Conservation (phyloP, 2,329 filamentous ascomycete species). For the Tolypocladium endophyticum region DNA sequence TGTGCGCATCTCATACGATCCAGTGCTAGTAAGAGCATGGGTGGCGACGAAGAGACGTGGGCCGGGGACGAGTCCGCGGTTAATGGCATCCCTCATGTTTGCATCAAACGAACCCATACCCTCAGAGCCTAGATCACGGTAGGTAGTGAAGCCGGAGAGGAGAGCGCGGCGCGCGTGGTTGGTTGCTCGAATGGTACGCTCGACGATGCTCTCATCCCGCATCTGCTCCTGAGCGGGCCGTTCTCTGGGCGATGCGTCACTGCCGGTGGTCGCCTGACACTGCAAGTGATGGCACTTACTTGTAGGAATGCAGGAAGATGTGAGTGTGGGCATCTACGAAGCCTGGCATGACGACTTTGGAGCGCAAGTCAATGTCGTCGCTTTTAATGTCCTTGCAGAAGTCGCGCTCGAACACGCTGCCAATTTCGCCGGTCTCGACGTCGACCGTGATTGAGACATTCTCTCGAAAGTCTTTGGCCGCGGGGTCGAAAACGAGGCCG, state of each 20-base stretch:
- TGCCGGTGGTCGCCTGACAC: not conserved
- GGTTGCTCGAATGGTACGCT: conserved; percentile 42
- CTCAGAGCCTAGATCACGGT: conserved; percentile 45
- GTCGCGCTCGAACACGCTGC: not conserved
- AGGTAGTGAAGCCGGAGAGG: conserved; percentile 47
- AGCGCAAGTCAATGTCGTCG: conserved; percentile 42
- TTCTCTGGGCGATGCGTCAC: conserved; percentile 17
- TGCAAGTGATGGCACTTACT: conserved; percentile 11
- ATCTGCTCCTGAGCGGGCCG: conserved; percentile 35
- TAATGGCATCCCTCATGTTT: conserved; percentile 40
- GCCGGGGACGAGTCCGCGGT: conserved; percentile 41
- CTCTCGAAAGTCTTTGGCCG: not conserved
- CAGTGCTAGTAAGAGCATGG: conserved; percentile 31
- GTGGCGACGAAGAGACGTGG: conserved; percentile 46
- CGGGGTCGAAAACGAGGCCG: not conserved
- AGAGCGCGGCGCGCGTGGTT: conserved; percentile 42
- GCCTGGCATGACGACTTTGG: conserved; percentile 38
- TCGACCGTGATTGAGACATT: not conserved
- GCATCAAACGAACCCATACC: conserved; percentile 37
- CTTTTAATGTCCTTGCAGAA: conserved; percentile 1
- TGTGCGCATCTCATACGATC: conserved; percentile 36
- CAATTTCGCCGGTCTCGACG: not conserved
- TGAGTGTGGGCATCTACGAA: conserved; percentile 46
- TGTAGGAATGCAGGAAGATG: conserved; percentile 42
- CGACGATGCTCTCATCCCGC: conserved; percentile 46